Conservation (phyloP, 768 basidiomycete species). For the Leccinum disarticulatum region DNA sequence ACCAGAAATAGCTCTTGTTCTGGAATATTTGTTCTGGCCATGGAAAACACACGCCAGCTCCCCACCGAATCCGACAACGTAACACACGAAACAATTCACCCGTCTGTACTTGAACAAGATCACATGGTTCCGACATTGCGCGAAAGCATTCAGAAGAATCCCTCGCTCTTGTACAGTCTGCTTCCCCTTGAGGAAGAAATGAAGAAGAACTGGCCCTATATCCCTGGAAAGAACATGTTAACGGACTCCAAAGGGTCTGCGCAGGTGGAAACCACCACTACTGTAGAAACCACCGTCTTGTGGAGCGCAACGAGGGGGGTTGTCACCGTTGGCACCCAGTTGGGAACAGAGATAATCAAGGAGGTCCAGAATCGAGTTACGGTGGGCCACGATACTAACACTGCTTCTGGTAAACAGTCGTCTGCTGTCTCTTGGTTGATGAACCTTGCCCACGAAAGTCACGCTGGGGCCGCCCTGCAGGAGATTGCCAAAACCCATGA, state of each 20-base stretch:
- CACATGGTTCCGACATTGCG: constrained; percentile 35
- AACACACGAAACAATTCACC: constrained; percentile 62
- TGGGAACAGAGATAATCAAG: constrained; percentile 24
- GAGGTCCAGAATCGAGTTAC: constrained; percentile 17
- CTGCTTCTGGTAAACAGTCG: constrained; percentile 10
- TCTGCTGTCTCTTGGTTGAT: constrained; percentile 25
- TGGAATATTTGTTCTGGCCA: constrained; percentile 54
- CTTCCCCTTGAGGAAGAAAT: constrained; percentile 54
- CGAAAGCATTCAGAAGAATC: constrained; percentile 39
- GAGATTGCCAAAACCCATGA: constrained; percentile 12
- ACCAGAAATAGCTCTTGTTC: constrained; percentile 41
- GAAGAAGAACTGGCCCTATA: constrained; percentile 47
- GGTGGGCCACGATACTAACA: constrained; percentile 12
- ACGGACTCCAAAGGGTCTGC: constrained; percentile 11
- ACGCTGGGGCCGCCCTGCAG: constrained; percentile 22
- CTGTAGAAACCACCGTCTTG: constrained; percentile 6
- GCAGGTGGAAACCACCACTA: constrained; percentile 4
- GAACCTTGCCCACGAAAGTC: constrained; percentile 26
- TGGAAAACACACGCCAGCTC: constrained; percentile 45
- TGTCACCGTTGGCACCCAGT: constrained; percentile 9
- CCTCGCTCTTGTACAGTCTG: constrained; percentile 43
- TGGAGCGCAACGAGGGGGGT: constrained; percentile 23
- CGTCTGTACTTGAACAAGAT: constrained; percentile 53
- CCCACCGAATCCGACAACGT: constrained; percentile 44
- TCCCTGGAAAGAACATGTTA: constrained; percentile 24